Base-by-base conservation (phyloP, 371 early-diverging fungal species). In the Mortierella sp. region DNA sequence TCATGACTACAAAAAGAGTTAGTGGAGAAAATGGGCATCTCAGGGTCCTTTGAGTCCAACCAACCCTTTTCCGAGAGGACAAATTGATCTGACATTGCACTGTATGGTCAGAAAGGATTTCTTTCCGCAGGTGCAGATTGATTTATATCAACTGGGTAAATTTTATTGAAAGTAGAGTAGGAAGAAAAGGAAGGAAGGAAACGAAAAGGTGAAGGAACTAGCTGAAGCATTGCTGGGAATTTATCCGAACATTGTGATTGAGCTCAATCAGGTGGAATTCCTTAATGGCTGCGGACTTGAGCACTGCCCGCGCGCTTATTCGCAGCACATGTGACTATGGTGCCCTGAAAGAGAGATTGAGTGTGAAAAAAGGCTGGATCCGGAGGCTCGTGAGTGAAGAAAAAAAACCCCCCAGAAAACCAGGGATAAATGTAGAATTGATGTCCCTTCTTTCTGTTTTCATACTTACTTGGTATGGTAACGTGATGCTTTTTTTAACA, bases 211-310 rank as follows among this genome's bases (percentile, higher is more conserved):
- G 26, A 53, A 6, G 47, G 47, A 9, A 19, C 19, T 45, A 19
- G 45, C 40, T 37, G 40, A 13, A 13, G 8, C 13, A 37, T 37
- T 37, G 40, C 4, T 45, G 45, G 45, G 45, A 19, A 45, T 45
- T 45, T 45, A 45, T 45, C 45, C 45, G 45, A 45, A 19, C n/a
- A n/a, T n/a, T n/a, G n/a, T n/a, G n/a, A n/a, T n/a, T 45, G 45
- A 19, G 45, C 45, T 45, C 35, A 35, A 6, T 3, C 35, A n/a
- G n/a, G n/a, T n/a, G n/a, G n/a, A n/a, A n/a, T n/a, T n/a, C n/a
- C n/a, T n/a, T n/a, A n/a, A n/a, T n/a, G n/a, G n/a, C n/a, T n/a
- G n/a, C n/a, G n/a, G n/a, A n/a, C n/a, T n/a, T n/a, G n/a, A n/a
- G n/a, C n/a, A n/a, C n/a, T n/a, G n/a, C n/a, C n/a, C n/a, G n/a